Percentiles rank a stretch among this genome's conserved stretches.
phyloP scores from a whole-genome alignment of 208 protist species.

The Willaertia magna region DNA sequence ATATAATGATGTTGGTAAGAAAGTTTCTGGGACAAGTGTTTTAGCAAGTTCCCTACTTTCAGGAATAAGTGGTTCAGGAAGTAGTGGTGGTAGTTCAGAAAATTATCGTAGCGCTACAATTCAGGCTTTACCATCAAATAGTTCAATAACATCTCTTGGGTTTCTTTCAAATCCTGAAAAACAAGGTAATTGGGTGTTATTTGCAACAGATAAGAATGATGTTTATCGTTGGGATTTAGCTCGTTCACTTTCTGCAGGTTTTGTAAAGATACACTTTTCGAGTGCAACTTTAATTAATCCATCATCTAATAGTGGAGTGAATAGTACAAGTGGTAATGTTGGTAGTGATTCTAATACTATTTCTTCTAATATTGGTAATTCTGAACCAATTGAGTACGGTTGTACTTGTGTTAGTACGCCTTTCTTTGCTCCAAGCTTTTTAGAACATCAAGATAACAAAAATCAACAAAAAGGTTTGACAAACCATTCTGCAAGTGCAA shows the following conservation, averaged over 20 bases:
- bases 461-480: background rate
- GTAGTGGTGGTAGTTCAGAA: background rate
- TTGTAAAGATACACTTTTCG: background rate
- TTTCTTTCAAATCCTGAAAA: background rate
- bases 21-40: background rate
- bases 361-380: background rate
- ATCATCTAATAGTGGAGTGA: background rate
- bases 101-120: background rate
- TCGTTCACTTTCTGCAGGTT: background rate
- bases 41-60: background rate
- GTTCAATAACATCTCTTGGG: background rate
- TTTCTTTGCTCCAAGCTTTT: background rate
- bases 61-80: no score
- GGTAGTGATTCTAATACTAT: background rate
- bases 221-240: background rate
- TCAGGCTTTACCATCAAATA: background rate
- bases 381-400: background rate
- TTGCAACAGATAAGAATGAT: background rate
- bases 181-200: background rate
- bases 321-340: background rate
- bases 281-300: background rate
- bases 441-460: background rate
- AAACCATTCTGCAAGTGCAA: background rate
- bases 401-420: background rate
- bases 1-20: background rate